Conservation (phyloP, 257 asterid genomes). For the Solanum neorickii region DNA sequence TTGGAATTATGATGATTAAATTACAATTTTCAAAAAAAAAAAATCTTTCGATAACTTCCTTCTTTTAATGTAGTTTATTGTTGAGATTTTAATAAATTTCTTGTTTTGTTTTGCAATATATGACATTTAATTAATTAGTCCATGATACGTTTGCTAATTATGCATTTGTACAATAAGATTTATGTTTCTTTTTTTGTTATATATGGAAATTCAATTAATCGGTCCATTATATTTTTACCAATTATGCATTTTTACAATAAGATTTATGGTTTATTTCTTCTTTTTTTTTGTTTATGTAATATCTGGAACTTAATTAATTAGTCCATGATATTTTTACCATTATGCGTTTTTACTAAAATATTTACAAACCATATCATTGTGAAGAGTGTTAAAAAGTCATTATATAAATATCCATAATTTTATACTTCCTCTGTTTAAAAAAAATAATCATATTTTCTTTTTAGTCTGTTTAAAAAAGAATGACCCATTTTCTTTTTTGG, state of each 20-base stretch:
- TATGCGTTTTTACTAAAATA: not conserved
- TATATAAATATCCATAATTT: not conserved
- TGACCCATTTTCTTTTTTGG: fast-evolving
- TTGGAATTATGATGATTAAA: not conserved
- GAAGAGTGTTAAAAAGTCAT: not conserved
- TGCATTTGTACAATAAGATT: too few species aligned
- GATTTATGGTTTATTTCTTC: too few species aligned
- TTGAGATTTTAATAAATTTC: not conserved
- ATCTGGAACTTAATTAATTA: not conserved
- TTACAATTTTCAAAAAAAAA: not conserved
- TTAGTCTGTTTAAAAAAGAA: too few species aligned
- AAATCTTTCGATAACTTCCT: not conserved
- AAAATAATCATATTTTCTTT: too few species aligned
- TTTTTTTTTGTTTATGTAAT: not conserved
- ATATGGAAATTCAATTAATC: too few species aligned
- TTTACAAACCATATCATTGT: not conserved
- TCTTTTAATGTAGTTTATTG: not conserved
- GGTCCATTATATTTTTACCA: too few species aligned
- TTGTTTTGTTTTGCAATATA: not conserved
- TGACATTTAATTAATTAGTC: too few species aligned
- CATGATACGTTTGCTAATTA: too few species aligned
- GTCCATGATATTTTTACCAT: not conserved
- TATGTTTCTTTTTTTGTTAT: too few species aligned
- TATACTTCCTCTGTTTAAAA: too few species aligned
- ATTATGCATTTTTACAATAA: too few species aligned